Percentiles rank a stretch among this genome's conserved stretches.
Conservation (phyloP, 495 filamentous ascomycete genomes). For the Barbatosphaeria neglecta region DNA sequence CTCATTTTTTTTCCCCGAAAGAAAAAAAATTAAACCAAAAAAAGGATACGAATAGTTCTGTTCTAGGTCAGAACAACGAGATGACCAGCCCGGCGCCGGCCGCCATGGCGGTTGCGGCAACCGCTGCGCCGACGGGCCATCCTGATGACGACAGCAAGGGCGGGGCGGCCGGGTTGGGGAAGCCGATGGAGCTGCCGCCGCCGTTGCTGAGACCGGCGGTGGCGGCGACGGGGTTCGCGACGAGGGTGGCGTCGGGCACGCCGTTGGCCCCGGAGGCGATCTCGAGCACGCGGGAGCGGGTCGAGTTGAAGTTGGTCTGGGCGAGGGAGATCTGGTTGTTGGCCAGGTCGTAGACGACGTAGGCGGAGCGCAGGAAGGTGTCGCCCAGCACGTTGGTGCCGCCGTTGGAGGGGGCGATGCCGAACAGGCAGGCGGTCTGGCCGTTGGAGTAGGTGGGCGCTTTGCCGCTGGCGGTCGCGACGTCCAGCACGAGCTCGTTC, state of each 20-base stretch:
- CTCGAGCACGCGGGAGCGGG: slow-evolving; percentile 51
- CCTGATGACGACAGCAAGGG: background rate
- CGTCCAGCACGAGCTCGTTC: slow-evolving; percentile 65
- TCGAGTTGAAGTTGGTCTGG: slow-evolving; percentile 72
- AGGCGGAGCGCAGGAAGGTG: slow-evolving; percentile 84
- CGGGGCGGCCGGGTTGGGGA: background rate
- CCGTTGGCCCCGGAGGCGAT: slow-evolving; percentile 52
- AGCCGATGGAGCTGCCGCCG: background rate
- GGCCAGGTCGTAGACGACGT: slow-evolving; percentile 80
- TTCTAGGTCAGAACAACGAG: no score
- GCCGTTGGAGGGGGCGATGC: slow-evolving; percentile 58
- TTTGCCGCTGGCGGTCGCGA: slow-evolving; percentile 33
- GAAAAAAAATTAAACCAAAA: no score
- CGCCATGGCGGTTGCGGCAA: background rate
- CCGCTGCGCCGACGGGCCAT: no score
- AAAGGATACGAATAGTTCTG: no score
- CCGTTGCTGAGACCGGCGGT: slow-evolving; percentile 20
- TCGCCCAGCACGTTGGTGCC: slow-evolving; percentile 70
- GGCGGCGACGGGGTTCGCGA: slow-evolving; percentile 51
- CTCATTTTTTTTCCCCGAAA: no score
- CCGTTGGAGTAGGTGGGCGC: slow-evolving; percentile 51
- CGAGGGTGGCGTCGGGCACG: slow-evolving; percentile 61
- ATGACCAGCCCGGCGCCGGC: background rate
- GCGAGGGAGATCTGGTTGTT: slow-evolving; percentile 85
- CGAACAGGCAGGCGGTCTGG: slow-evolving; percentile 55